phyloP scores from a whole-genome alignment of 768 basidiomycete species.

The Russula dissimulans region DNA sequence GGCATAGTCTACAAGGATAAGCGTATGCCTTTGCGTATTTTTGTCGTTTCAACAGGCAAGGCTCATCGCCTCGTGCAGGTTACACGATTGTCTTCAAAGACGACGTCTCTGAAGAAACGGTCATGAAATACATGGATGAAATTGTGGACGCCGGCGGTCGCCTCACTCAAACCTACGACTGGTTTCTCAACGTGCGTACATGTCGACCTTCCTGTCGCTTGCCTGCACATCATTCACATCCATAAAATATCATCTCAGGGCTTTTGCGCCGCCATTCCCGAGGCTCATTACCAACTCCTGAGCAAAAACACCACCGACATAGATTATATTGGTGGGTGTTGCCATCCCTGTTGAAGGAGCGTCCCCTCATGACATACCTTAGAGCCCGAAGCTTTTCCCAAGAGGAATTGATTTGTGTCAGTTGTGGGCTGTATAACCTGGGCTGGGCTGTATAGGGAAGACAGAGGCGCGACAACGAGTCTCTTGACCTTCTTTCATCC shows the following conservation, averaged over 20 bases:
- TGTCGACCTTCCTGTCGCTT: background rate
- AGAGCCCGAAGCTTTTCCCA: conserved; percentile 14
- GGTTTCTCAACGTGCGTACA: conserved; percentile 11
- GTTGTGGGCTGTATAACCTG: background rate
- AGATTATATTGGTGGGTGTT: conserved; percentile 13
- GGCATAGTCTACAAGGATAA: conserved; percentile 6
- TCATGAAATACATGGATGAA: conserved; percentile 6
- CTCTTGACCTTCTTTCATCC: background rate
- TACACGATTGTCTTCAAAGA: conserved; percentile 12
- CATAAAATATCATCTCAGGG: background rate
- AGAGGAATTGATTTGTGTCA: background rate
- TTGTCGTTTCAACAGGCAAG: background rate
- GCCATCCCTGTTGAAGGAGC: background rate
- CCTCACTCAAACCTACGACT: conserved; percentile 10
- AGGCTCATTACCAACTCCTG: background rate
- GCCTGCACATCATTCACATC: no score
- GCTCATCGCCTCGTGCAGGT: background rate
- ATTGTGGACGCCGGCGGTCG: conserved; percentile 12
- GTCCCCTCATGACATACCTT: background rate
- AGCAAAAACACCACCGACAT: conserved; percentile 4
- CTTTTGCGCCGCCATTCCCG: conserved; percentile 14
- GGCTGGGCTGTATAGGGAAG: background rate
- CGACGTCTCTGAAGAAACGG: conserved; percentile 5
- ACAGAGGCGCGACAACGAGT: background rate
- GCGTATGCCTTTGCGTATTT: background rate